Percentiles rank a stretch among this genome's conserved stretches.
Conservation (phyloP, 495 filamentous ascomycete species). For the Aspergillus leporis region DNA sequence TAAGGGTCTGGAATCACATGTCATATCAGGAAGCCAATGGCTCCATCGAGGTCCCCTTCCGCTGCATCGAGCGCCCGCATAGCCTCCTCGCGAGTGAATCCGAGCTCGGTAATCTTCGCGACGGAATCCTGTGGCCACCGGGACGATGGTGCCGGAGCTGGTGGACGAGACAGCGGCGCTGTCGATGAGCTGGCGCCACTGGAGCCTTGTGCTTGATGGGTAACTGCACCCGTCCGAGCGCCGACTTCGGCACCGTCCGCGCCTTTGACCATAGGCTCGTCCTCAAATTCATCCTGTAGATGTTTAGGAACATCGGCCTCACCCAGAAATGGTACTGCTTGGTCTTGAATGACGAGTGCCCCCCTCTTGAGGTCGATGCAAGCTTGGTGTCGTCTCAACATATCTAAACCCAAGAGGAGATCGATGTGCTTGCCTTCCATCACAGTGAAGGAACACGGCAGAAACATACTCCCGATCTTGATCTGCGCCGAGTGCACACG, state of each 20-base stretch:
- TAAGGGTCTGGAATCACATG: slow-evolving; percentile 1
- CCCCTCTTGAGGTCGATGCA: slow-evolving; percentile 82
- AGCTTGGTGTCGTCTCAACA: slow-evolving; percentile 92
- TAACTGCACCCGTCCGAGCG: slow-evolving; percentile 78
- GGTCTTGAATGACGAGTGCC: slow-evolving; percentile 80
- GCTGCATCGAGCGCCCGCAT: slow-evolving; percentile 79
- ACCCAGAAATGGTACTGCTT: slow-evolving; percentile 84
- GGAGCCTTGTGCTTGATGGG: slow-evolving; percentile 48
- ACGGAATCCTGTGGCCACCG: slow-evolving; percentile 44
- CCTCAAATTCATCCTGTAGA: slow-evolving; percentile 62
- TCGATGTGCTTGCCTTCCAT: slow-evolving; percentile 99
- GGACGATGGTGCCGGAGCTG: slow-evolving; percentile 30
- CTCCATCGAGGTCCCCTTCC: slow-evolving; percentile 81
- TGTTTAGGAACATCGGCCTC: slow-evolving; percentile 91
- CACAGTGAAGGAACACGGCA: slow-evolving; percentile 97
- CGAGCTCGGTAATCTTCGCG: slow-evolving; percentile 73
- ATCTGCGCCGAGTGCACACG: slow-evolving; percentile 93
- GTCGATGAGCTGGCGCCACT: slow-evolving; percentile 20
- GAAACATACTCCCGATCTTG: slow-evolving; percentile 82
- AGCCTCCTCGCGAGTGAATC: slow-evolving; percentile 75
- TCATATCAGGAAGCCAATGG: slow-evolving; percentile 77
- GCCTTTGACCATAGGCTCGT: slow-evolving; percentile 85
- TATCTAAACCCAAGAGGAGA: slow-evolving; percentile 89
- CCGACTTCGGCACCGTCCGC: slow-evolving; percentile 85
- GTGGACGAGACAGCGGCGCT: slow-evolving; percentile 25